Evolutionary conservation across 108 stramenopile genomes (phyloP), one percentile per base, ranked within the genome.

Genomic region (Tribonema minus): DNA sequence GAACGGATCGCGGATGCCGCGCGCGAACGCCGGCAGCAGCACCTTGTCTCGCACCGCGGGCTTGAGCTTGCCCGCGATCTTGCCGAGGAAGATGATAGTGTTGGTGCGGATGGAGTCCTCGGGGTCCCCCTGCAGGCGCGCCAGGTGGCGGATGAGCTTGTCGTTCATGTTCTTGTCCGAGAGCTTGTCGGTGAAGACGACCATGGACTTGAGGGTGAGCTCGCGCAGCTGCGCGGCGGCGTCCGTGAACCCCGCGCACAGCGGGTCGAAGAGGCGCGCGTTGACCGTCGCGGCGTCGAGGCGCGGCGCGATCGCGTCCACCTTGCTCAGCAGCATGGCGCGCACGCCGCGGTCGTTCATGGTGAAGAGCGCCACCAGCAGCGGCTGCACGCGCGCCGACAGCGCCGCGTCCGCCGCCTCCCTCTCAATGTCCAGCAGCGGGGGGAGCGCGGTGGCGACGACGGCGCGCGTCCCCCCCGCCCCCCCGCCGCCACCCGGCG

Each of bases 91-190:
- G 26, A 84, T 84, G 58, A 72, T 84, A 15, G 83, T 76, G 40
- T 84, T 84, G 1, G 83, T 84, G 3, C 83, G 80, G 41, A 84
- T 81, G n/a, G 80, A 82, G 70, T 73, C 74, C 64, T 84, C 83
- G 34, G 83, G 73, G 15, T 84, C 83, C 15, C 72, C 46, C 71
- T 84, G 84, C 6, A 84, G 84, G 39, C 61, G 59, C 12, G 67
- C 46, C 27, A 84, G 68, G 66, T 80, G 80, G 37, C 76, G 76
- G 37, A 84, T 75, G 63, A 84, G 71, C 33, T 76, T 75, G 15
- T 82, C 84, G 61, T 84, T 80, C 70, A 84, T 41, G 27, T 84
- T 80, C 65, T 69, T 73, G 33, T 84, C 84, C 9, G 67, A 38
- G 25, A 84, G 76, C 32, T 76, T 72, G 37, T 70, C 65, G 28